Evolutionary conservation across 1,284 basidiomycete genomes (phyloP).

Genomic region (Cystobasidiaceae sp.): DNA sequence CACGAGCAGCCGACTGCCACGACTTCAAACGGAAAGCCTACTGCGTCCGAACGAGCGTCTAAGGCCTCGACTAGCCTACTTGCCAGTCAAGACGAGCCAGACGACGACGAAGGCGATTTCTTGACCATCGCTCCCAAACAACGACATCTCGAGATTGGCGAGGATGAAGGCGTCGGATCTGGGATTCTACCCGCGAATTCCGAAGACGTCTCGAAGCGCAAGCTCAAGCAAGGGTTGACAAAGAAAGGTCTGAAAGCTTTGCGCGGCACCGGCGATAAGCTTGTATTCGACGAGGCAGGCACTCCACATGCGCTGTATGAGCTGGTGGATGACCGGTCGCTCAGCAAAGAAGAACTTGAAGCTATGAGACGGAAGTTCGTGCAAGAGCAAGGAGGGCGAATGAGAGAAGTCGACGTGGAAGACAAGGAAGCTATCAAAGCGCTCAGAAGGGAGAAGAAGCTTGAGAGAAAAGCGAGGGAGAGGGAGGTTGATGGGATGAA

Average conservation of each 20-base stretch:
- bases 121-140: slow-evolving; percentile 86
- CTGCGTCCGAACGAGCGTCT: neutral
- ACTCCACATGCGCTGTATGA: slow-evolving; percentile 72
- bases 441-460: slow-evolving; percentile 77
- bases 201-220: slow-evolving; percentile 56
- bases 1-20: slow-evolving; percentile 38
- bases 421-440: slow-evolving; percentile 80
- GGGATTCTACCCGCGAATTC: slow-evolving; percentile 56
- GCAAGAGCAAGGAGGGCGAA: slow-evolving; percentile 63
- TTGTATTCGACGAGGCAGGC: slow-evolving; percentile 83
- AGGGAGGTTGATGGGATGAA: slow-evolving; percentile 32
- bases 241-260: slow-evolving; percentile 69
- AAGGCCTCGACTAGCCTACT: slow-evolving; percentile 5
- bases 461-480: slow-evolving; percentile 80
- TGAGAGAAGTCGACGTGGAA: slow-evolving; percentile 63
- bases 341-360: slow-evolving; percentile 60
- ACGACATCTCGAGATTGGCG: slow-evolving; percentile 60
- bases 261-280: slow-evolving; percentile 57
- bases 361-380: slow-evolving; percentile 66
- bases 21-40: slow-evolving; percentile 29
- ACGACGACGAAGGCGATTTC: slow-evolving; percentile 72
- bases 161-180: slow-evolving; percentile 36
- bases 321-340: slow-evolving; percentile 61
- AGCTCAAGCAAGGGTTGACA: slow-evolving; percentile 65
- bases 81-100: slow-evolving; percentile 40